phyloP scores from a whole-genome alignment of 2,329 filamentous ascomycete species.

The Zymoseptoria passerinii region DNA sequence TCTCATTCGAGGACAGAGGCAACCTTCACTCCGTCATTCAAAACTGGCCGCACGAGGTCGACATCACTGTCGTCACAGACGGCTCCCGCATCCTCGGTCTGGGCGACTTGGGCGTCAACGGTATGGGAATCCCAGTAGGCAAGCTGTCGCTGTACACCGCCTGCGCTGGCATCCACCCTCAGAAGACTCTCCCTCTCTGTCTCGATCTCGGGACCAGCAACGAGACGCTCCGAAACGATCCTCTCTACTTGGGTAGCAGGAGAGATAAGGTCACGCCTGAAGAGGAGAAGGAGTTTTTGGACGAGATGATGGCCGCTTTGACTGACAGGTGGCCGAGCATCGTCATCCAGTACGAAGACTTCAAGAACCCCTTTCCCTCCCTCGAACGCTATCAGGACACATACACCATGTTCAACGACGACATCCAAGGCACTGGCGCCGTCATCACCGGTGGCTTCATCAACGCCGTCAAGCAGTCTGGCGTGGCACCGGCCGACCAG shows the following conservation, averaged over 20 bases:
- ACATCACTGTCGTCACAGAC: conserved; percentile 95
- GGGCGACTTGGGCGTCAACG: conserved; percentile 91
- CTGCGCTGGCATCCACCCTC: conserved; percentile 86
- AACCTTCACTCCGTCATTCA: conserved; percentile 79
- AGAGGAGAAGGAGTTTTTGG: conserved; percentile 84
- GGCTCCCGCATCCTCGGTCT: conserved; percentile 88
- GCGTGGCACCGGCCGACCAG: conserved; percentile 79
- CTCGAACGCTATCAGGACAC: conserved; percentile 79
- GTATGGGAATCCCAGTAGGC: conserved; percentile 95
- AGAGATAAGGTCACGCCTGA: conserved; percentile 68
- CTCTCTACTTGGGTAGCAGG: conserved; percentile 85
- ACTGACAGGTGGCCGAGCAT: conserved; percentile 67
- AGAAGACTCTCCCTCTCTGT: conserved; percentile 54
- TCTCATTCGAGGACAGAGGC: conserved; percentile 89
- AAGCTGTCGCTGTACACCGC: conserved; percentile 93
- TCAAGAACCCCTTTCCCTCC: conserved; percentile 94
- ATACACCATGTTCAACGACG: conserved; percentile 97
- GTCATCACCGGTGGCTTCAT: conserved; percentile 82
- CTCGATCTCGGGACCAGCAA: conserved; percentile 58
- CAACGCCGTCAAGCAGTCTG: conserved; percentile 71
- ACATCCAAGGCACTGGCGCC: conserved; percentile 94
- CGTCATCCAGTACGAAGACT: conserved; percentile 91
- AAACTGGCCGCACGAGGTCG: conserved; percentile 91
- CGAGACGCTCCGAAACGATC: conserved; percentile 60
- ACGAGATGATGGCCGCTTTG: conserved; percentile 91